A percentile compares a stretch with the other conserved stretches of the same genome.
Conservation (phyloP, 2,329 filamentous ascomycete genomes). For the Cladosporium oxysporum region DNA sequence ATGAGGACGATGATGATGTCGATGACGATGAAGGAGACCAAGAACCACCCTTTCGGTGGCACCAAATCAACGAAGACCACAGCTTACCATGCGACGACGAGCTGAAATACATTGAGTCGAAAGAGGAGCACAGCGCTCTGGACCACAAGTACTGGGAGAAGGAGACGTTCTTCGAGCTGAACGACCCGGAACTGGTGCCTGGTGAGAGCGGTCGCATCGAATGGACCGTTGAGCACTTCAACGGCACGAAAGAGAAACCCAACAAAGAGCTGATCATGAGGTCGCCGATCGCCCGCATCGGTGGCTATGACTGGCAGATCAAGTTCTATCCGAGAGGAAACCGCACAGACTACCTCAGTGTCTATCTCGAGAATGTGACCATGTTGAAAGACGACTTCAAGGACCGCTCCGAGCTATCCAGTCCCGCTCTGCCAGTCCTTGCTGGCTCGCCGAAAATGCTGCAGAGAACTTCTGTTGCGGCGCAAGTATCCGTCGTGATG, state of each 20-base stretch:
- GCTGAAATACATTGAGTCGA: conserved; percentile 57
- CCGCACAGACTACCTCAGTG: conserved; percentile 58
- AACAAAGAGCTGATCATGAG: conserved; percentile 61
- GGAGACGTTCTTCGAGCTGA: conserved; percentile 55
- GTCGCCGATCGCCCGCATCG: conserved; percentile 57
- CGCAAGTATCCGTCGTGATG: conserved; percentile 61
- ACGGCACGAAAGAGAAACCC: conserved; percentile 61
- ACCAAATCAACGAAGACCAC: conserved; percentile 56
- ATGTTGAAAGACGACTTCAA: conserved; percentile 37
- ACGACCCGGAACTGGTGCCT: conserved; percentile 60
- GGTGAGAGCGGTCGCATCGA: conserved; percentile 58
- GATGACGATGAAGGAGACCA: conserved; percentile 36
- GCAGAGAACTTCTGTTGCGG: conserved; percentile 52
- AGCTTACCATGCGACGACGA: conserved; percentile 59
- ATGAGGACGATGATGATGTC: conserved; percentile 36
- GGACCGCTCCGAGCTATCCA: conserved; percentile 30
- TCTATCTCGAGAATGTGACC: conserved; percentile 63
- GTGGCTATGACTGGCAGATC: conserved; percentile 65
- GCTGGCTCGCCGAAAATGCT: conserved; percentile 31
- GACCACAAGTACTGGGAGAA: conserved; percentile 62
- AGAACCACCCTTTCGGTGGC: conserved; percentile 28
- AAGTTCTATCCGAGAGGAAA: conserved; percentile 66
- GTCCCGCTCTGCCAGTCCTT: conserved; percentile 34
- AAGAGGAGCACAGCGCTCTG: conserved; percentile 55
- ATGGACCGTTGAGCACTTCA: conserved; percentile 60